Evolutionary conservation across 2,329 filamentous ascomycete species (phyloP).

Genomic region (Talaromyces sp.): DNA sequence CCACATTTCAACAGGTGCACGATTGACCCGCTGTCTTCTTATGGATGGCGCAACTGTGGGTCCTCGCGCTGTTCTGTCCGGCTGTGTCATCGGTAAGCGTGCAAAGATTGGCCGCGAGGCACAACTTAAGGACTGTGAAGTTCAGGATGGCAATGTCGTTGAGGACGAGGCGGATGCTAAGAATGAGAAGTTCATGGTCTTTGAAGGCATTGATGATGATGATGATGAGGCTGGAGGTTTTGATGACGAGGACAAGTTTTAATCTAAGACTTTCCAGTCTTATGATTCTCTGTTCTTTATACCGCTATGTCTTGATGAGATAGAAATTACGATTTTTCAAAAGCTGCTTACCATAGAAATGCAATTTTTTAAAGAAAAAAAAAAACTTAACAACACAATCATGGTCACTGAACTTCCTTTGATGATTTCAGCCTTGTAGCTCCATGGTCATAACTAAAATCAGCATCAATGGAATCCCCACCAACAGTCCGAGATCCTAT

Average conservation of each 20-base stretch:
- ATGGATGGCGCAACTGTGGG: conserved; percentile 92
- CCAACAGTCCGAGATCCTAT: not conserved
- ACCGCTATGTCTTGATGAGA: conserved; percentile 10
- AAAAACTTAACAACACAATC: not conserved
- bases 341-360: not conserved
- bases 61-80: conserved; percentile 79
- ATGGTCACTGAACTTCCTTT: no score
- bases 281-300: not conserved
- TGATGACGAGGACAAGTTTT: conserved; percentile 22
- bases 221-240: conserved; percentile 34
- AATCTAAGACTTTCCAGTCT: not conserved
- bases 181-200: conserved; percentile 64
- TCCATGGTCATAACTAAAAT: not conserved
- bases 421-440: conserved; percentile 14
- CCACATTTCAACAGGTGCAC: conserved; percentile 81
- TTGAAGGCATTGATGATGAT: conserved; percentile 46
- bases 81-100: conserved; percentile 81
- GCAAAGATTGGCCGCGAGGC: conserved; percentile 81
- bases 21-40: conserved; percentile 81
- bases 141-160: conserved; percentile 81
- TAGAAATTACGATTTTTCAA: conserved; percentile 3
- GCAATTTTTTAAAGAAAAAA: not conserved
- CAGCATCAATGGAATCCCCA: no score
- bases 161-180: conserved; percentile 73
- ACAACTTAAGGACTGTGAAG: conserved; percentile 84